Evolutionary conservation across 2,329 filamentous ascomycete genomes (phyloP).

Genomic region (Ramularia collo-cygni): DNA sequence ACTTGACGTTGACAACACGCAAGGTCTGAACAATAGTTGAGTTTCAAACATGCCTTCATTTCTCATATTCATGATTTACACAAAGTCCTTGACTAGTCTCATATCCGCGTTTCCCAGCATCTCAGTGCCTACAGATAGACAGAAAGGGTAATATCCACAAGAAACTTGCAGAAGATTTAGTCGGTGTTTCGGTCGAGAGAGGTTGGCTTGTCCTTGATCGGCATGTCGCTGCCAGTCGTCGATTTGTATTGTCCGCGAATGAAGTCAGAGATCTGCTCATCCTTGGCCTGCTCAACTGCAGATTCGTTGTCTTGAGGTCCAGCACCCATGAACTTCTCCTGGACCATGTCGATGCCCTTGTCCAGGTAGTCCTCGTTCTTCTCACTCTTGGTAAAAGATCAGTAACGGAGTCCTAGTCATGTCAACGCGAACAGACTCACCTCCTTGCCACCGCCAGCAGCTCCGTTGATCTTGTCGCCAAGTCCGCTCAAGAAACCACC

Average conservation of each 20-base stretch:
- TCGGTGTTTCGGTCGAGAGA: slow-evolving; percentile 25
- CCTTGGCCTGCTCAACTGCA: slow-evolving; percentile 75
- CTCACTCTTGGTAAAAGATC: slow-evolving; percentile 41
- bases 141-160: too few species aligned
- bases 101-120: too few species aligned
- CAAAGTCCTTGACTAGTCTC: too few species aligned
- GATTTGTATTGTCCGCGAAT: slow-evolving; percentile 66
- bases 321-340: slow-evolving; percentile 65
- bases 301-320: slow-evolving; percentile 64
- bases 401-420: too few species aligned
- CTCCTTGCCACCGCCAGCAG: slow-evolving; percentile 64
- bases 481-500: slow-evolving; percentile 52
- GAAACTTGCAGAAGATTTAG: too few species aligned
- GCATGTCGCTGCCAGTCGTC: slow-evolving; percentile 60
- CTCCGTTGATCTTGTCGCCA: slow-evolving; percentile 62
- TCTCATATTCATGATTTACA: too few species aligned
- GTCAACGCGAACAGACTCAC: slow-evolving; percentile 31
- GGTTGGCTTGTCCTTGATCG: slow-evolving; percentile 61
- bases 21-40: too few species aligned
- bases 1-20: too few species aligned
- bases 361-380: slow-evolving; percentile 75
- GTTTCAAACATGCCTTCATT: too few species aligned
- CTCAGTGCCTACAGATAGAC: too few species aligned
- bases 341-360: slow-evolving; percentile 72
- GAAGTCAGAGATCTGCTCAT: slow-evolving; percentile 68